Percentiles rank a stretch among this genome's conserved stretches.
Conservation (phyloP, 805 yeast genomes). For the Saturnispora zaruensis region DNA sequence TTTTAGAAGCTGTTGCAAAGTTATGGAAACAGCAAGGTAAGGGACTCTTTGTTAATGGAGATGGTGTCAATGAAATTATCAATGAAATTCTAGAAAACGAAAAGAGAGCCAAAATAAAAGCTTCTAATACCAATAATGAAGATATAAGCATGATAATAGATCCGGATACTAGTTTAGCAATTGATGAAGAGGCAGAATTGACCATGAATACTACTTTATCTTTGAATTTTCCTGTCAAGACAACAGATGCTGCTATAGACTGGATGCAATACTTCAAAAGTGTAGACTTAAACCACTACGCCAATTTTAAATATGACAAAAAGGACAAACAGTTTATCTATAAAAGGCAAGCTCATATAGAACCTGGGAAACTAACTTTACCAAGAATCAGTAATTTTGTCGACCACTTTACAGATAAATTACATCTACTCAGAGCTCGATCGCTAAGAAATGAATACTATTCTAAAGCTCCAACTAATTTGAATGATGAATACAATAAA, state of each 20-base stretch:
- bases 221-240: conserved; percentile 1
- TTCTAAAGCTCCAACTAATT: conserved; percentile 3
- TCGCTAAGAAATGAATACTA: conserved; percentile 56
- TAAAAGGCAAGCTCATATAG: neutral
- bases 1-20: conserved; percentile 70
- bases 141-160: conserved; percentile 10
- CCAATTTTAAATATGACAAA: conserved; percentile 53
- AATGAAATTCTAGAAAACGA: conserved; percentile 35
- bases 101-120: conserved; percentile 7
- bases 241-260: conserved; percentile 27
- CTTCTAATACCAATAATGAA: conserved; percentile 8
- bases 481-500: conserved; percentile 4
- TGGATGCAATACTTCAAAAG: conserved; percentile 71
- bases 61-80: conserved; percentile 54
- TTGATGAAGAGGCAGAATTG: conserved; percentile 9
- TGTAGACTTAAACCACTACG: conserved; percentile 57
- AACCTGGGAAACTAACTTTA: conserved; percentile 2
- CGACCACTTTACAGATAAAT: conserved; percentile 44
- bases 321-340: conserved; percentile 53
- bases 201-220: conserved; percentile 7
- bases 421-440: conserved; percentile 58
- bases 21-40: conserved; percentile 86
- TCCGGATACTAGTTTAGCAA: conserved; percentile 7
- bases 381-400: conserved; percentile 27
- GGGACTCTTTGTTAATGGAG: conserved; percentile 78